phyloP scores from a whole-genome alignment of 805 yeast species.

The Sungouiella thailandica region DNA sequence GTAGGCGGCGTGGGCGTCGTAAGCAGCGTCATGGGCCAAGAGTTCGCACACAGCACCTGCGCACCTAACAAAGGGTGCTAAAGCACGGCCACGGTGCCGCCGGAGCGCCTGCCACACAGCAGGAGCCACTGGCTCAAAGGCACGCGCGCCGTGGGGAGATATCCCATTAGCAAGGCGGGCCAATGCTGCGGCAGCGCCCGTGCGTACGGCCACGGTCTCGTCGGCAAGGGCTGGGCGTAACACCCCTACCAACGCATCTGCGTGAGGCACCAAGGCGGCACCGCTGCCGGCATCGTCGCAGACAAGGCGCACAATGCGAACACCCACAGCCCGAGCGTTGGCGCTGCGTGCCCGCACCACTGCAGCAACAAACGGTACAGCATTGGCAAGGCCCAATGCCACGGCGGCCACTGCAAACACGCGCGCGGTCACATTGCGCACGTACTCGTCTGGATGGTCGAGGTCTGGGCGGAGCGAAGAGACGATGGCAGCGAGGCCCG shows the following conservation, averaged over 20 bases:
- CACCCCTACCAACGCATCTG: conserved; percentile 61
- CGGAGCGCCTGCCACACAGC: conserved; percentile 78
- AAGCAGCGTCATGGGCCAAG: conserved; percentile 54
- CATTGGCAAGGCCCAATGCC: conserved; percentile 64
- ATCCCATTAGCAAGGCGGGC: conserved; percentile 76
- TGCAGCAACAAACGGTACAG: conserved; percentile 78
- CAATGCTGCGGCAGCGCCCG: conserved; percentile 66
- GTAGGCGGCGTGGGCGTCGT: conserved; percentile 68
- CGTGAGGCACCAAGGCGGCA: conserved; percentile 57
- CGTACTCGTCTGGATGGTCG: conserved; percentile 76
- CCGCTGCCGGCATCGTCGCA: conserved; percentile 60
- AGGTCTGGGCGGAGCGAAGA: conserved; percentile 75
- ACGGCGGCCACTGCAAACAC: conserved; percentile 81
- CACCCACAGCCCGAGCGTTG: conserved; percentile 83
- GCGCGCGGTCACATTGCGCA: conserved; percentile 70
- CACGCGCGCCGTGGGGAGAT: conserved; percentile 84
- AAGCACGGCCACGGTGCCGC: conserved; percentile 68
- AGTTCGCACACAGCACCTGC: conserved; percentile 78
- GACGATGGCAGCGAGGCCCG: conserved; percentile 79
- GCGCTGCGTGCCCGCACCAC: conserved; percentile 72
- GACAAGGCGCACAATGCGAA: conserved; percentile 69
- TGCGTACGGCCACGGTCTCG: conserved; percentile 62
- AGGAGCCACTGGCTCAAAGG: conserved; percentile 70
- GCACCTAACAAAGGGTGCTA: conserved; percentile 73
- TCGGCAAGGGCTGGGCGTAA: conserved; percentile 56